These are phyloP conservation scores for Rhizopogon roseolus DNA, from an alignment of 768 basidiomycete species.

Conservation along the genomic window DNA sequence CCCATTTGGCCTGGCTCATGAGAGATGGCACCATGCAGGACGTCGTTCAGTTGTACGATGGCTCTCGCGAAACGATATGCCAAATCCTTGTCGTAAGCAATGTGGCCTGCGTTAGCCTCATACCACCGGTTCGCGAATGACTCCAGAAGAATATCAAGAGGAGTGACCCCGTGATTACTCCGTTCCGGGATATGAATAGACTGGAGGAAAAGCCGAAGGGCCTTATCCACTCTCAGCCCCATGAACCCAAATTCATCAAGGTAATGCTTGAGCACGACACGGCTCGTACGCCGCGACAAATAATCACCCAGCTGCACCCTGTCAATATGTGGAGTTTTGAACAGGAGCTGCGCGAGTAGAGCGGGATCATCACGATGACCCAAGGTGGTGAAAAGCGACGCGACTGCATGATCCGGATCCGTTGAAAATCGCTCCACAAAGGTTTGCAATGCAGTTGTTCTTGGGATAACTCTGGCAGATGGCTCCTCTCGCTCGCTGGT, in stretches of 20 bases:
- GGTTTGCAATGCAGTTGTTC: conserved; percentile 59
- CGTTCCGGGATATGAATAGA: conserved; percentile 65
- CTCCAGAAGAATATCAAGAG: conserved; percentile 63
- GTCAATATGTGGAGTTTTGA: conserved; percentile 82
- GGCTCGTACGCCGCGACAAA: conserved; percentile 69
- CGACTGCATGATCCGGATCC: conserved; percentile 77
- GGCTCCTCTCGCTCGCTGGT: conserved; percentile 63
- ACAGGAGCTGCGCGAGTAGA: conserved; percentile 72
- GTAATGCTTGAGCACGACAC: conserved; percentile 74
- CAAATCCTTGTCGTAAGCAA: conserved; percentile 80
- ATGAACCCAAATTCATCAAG: conserved; percentile 85
- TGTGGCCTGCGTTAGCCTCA: conserved; percentile 74
- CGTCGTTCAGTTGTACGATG: conserved; percentile 84
- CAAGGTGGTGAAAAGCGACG: conserved; percentile 60
- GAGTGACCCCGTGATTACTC: conserved; percentile 19
- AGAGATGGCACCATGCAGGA: conserved; percentile 71
- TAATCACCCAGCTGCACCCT: conserved; percentile 80
- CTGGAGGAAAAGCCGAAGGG: conserved; percentile 84
- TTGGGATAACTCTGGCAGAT: conserved; percentile 42
- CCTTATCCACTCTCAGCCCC: conserved; percentile 81
- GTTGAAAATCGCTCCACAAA: conserved; percentile 79
- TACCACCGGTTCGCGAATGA: conserved; percentile 89
- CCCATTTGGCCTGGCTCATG: conserved; percentile 54
- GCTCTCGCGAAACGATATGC: conserved; percentile 74
- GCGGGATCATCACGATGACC: conserved; percentile 59